Percentiles rank a stretch among this genome's conserved stretches.
phyloP scores from a whole-genome alignment of 1,284 basidiomycete species.

The Trichosporon inkin region DNA sequence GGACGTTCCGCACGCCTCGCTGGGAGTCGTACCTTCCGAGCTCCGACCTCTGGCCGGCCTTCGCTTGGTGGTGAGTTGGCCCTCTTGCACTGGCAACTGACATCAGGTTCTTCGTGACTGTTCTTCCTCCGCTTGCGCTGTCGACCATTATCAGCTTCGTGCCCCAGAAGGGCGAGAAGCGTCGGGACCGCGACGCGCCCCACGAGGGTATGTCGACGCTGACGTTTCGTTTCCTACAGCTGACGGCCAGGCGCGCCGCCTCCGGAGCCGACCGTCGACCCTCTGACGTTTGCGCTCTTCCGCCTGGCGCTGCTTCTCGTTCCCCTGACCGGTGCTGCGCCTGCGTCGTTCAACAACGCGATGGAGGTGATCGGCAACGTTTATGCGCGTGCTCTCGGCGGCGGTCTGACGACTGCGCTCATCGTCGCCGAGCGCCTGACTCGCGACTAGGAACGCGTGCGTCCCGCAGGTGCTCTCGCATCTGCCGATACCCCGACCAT shows the following conservation, averaged over 20 bases:
- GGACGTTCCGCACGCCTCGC: constrained; percentile 35
- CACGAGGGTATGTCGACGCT: constrained; percentile 28
- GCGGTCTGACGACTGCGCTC: constrained; percentile 40
- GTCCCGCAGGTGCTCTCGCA: no score
- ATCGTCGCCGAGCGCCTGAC: constrained; percentile 39
- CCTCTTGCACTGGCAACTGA: neutral
- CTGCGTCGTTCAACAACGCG: constrained; percentile 37
- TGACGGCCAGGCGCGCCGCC: constrained; percentile 23
- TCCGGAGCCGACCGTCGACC: constrained; percentile 38
- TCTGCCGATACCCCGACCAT: no score
- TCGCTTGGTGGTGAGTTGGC: constrained; percentile 43
- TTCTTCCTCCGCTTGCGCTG: constrained; percentile 40
- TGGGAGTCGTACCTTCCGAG: constrained; percentile 24
- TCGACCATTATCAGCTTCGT: constrained; percentile 44
- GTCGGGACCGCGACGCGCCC: constrained; percentile 27
- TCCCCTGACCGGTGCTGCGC: constrained; percentile 45
- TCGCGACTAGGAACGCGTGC: neutral
- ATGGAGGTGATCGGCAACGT: constrained; percentile 42
- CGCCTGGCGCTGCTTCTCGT: constrained; percentile 42
- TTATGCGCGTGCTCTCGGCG: constrained; percentile 43
- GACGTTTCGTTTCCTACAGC: neutral
- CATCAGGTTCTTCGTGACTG: constrained; percentile 40
- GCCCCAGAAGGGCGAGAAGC: constrained; percentile 34
- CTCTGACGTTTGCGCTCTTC: constrained; percentile 43
- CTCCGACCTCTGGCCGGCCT: constrained; percentile 37